Conservation (phyloP, 257 asterid genomes). For the Lithospermum erythrorhizon region DNA sequence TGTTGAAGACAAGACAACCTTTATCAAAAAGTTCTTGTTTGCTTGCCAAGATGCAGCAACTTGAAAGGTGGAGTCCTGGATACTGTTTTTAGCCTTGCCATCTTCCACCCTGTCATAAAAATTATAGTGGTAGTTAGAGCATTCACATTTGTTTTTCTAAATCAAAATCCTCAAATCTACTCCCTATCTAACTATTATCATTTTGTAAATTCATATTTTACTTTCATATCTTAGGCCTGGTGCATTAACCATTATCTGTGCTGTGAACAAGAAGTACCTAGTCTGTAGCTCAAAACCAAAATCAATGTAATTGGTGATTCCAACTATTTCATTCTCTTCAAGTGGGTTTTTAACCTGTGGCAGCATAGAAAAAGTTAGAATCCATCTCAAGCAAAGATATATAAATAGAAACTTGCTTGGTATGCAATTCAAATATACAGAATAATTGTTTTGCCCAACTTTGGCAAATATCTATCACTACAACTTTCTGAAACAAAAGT, state of each 20-base stretch:
- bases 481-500: too few relatives aligned
- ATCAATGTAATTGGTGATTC: constrained; percentile 87
- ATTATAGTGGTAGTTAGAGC: background rate
- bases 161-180: too few relatives aligned
- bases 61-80: constrained; percentile 69
- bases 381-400: background rate
- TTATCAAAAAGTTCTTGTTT: constrained; percentile 65
- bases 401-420: too few relatives aligned
- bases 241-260: constrained; percentile 6
- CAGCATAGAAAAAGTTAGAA: constrained; percentile 8
- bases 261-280: constrained; percentile 28
- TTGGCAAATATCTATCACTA: too few relatives aligned
- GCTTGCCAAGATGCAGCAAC: constrained; percentile 99
- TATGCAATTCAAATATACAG: too few relatives aligned
- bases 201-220: too few relatives aligned
- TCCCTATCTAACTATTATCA: too few relatives aligned
- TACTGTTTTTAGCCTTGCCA: constrained; percentile 33
- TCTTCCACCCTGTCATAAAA: constrained; percentile 46
- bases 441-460: too few relatives aligned
- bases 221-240: background rate
- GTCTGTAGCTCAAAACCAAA: constrained; percentile 90
- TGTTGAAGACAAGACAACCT: constrained; percentile 27
- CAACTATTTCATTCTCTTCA: constrained; percentile 75
- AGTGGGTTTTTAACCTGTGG: constrained; percentile 72
- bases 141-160: too few relatives aligned